Base-by-base conservation (phyloP, 257 asterid genomes). In the Dorcoceras hygrometricum region DNA sequence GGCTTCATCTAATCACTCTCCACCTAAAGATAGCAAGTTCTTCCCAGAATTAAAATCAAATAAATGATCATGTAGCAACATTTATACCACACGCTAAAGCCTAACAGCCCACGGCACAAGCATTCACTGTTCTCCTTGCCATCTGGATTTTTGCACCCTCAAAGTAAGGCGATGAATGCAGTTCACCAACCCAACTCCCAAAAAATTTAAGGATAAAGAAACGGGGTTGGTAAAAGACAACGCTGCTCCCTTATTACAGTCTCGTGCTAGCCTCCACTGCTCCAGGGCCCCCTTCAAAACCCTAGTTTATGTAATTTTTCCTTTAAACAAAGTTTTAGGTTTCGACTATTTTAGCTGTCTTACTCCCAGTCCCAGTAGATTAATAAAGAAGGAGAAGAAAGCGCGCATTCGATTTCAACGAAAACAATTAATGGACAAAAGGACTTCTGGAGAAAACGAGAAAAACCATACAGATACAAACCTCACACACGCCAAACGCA, bases 221-320 rank as follows among this genome's bases (percentile, higher is more conserved):
- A 83, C 69, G 65, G 73, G 87, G 90, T 84, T 83, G 95, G 95
- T 88, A 77, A 63, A 80, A 75, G 83, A 80, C 91, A 84, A 76
- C 87, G 79, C 63, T 72, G 84, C 83, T 57, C 62, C 79, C 82
- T 85, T 82, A 82, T 79, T 80, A 69, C 83, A 51, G 78, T 19
- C 71, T 56, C 73, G 59, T 22, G 57, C 54, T 56, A 22, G 60
- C 51, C 57, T n/a, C 12, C 71, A 65, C 61, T 9, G 6, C 31
- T 60, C 58, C 57, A 55, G 57, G 63, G 56, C 65, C 68, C 46
- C 62, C 68, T 48, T 31, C 63, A 63, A 81, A 81, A 75, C 89
- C 84, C 82, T 73, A 78, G 76, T 71, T 68, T 61, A 69, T 56
- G 69, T 59, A 67, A 69, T 71, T 62, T 60, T 39, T 39, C 3